Conservation (phyloP, 2,329 filamentous ascomycete species). For the Fusarium sp. region DNA sequence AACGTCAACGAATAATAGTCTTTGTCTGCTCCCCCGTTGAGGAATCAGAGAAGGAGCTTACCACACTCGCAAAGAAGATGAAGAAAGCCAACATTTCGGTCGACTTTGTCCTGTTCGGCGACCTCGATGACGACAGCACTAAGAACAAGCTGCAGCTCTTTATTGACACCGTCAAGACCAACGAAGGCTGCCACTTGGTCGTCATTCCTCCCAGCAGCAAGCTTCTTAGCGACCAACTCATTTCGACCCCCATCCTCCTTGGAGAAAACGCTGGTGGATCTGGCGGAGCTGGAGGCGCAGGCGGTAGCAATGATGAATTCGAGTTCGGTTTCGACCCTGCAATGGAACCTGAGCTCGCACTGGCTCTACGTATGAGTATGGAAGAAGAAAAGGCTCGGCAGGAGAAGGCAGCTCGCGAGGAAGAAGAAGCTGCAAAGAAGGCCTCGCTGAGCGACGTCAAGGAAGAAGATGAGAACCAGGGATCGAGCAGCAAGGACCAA, state of each 20-base stretch:
- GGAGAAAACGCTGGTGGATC: slow-evolving; percentile 75
- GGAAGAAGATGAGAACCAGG: slow-evolving; percentile 73
- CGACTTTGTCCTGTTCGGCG: slow-evolving; percentile 95
- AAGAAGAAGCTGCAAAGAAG: slow-evolving; percentile 78
- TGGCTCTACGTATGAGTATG: slow-evolving; percentile 96
- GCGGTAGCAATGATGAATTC: slow-evolving; percentile 71
- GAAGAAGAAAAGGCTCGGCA: slow-evolving; percentile 96
- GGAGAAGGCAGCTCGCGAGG: slow-evolving; percentile 83
- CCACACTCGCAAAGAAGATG: slow-evolving; percentile 95
- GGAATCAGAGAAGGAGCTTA: slow-evolving; percentile 88
- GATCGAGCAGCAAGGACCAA: slow-evolving; percentile 75
- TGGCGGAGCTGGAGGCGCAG: slow-evolving; percentile 66
- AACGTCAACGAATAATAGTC: slow-evolving; percentile 95
- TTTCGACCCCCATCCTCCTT: slow-evolving; percentile 88
- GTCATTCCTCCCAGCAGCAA: slow-evolving; percentile 91
- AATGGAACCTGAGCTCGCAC: slow-evolving; percentile 90
- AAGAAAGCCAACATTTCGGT: slow-evolving; percentile 97
- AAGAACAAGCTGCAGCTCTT: slow-evolving; percentile 94
- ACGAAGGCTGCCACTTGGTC: slow-evolving; percentile 90
- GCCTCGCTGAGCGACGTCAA: slow-evolving; percentile 83
- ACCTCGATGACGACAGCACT: slow-evolving; percentile 87
- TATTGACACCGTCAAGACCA: slow-evolving; percentile 90
- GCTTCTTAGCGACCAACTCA: slow-evolving; percentile 90
- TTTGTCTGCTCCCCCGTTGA: slow-evolving; percentile 94
- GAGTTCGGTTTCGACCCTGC: slow-evolving; percentile 89